Percentiles rank a stretch among this genome's conserved stretches.
Conservation (phyloP, 306 rosid species). For the Prunus dulcis region DNA sequence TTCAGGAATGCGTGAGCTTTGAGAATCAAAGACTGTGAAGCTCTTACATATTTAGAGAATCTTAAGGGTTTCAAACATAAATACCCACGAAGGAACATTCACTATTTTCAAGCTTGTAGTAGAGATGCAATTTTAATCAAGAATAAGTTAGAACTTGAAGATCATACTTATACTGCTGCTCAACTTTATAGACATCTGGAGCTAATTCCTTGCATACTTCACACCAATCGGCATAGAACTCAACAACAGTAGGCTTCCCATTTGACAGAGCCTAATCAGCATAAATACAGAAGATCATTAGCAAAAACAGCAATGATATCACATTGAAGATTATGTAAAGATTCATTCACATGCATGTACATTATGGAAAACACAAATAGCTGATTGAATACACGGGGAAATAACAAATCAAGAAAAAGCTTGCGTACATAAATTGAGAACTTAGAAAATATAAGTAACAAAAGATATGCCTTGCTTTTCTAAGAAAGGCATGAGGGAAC, state of each 20-base stretch:
- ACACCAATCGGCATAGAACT: slow-evolving; percentile 99
- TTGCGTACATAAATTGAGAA: neutral
- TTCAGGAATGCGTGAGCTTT: neutral
- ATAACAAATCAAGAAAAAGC: neutral
- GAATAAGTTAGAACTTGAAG: slow-evolving; percentile 10
- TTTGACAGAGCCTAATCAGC: slow-evolving; percentile 79
- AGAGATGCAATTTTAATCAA: neutral
- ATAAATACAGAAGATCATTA: slow-evolving; percentile 1
- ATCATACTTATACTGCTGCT: slow-evolving; percentile 85
- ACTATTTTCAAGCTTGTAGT: neutral
- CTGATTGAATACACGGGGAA: neutral
- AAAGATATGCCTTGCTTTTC: neutral
- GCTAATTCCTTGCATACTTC: slow-evolving; percentile 96
- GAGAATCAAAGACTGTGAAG: neutral
- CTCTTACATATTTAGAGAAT: neutral
- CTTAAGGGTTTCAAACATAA: neutral
- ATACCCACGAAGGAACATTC: neutral
- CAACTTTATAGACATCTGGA: slow-evolving; percentile 87
- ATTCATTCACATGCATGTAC: neutral
- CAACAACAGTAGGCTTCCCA: slow-evolving; percentile 96
- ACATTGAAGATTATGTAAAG: neutral
- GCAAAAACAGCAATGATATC: slow-evolving; percentile 6
- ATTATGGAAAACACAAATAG: neutral
- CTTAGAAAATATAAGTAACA: neutral
- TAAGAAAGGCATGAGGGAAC: neutral